These are phyloP conservation scores for Yamagishiella unicocca DNA, from an alignment of 139 green algal species.

Conservation along the genomic window DNA sequence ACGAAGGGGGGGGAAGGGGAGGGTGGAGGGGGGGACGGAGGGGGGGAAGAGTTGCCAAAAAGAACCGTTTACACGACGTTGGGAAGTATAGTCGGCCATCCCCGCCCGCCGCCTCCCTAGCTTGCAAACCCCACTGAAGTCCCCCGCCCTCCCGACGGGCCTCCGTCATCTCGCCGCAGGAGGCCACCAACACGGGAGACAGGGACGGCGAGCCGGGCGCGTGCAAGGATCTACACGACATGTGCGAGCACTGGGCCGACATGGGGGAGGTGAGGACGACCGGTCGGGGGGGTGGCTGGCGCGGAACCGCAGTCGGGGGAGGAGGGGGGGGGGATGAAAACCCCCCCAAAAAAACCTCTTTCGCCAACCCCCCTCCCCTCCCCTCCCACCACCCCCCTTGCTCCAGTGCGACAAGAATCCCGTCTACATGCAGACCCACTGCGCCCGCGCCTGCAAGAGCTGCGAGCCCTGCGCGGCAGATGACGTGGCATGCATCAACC, in stretches of 20 bases:
- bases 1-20: too few species aligned
- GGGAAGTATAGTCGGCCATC: too few species aligned
- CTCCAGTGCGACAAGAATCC: background rate
- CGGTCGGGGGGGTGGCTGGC: too few species aligned
- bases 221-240: constrained; percentile 53
- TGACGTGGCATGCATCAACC: constrained; percentile 56
- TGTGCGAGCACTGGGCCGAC: constrained; percentile 59
- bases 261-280: constrained; percentile 47
- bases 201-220: constrained; percentile 55
- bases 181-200: background rate
- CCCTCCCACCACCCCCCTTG: background rate
- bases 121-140: too few species aligned
- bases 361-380: background rate
- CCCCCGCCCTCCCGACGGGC: too few species aligned
- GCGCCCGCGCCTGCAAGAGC: constrained; percentile 35
- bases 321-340: constrained; percentile 47
- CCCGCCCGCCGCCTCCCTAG: too few species aligned
- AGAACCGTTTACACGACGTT: too few species aligned
- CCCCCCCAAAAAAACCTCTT: background rate
- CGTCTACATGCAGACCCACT: constrained; percentile 29
- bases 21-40: too few species aligned
- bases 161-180: background rate
- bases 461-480: constrained; percentile 53
- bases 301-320: too few species aligned
- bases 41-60: too few species aligned